Conservation (phyloP, 495 filamentous ascomycete species). For the Tuber umbilicatum region DNA sequence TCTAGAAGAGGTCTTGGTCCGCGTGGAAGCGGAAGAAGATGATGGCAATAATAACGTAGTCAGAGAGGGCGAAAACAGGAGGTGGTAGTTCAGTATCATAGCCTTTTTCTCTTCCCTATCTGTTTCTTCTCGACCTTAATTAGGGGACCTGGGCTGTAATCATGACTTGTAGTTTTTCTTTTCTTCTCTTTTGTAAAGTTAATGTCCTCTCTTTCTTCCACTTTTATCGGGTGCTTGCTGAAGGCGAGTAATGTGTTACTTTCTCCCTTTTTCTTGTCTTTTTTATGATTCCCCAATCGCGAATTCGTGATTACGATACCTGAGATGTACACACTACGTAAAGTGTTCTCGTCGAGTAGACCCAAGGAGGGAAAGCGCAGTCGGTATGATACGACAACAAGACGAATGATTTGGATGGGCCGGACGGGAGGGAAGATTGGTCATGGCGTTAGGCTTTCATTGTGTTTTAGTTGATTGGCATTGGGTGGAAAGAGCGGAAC, state of each 20-base stretch:
- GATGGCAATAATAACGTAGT: slow-evolving; percentile 44
- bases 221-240: background rate
- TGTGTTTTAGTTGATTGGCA: background rate
- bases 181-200: slow-evolving; percentile 3
- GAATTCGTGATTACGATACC: background rate
- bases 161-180: background rate
- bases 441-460: slow-evolving; percentile 1
- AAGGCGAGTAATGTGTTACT: background rate
- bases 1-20: slow-evolving; percentile 87
- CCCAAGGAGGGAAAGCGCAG: background rate
- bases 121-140: background rate
- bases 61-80: slow-evolving; percentile 27
- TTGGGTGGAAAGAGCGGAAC: background rate
- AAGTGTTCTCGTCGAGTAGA: background rate
- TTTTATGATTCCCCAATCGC: background rate
- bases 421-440: background rate
- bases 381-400: background rate
- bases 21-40: slow-evolving; percentile 78
- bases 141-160: background rate
- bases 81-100: slow-evolving; percentile 15
- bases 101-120: background rate
- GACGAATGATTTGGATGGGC: background rate
- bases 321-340: background rate
- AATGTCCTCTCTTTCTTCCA: background rate
- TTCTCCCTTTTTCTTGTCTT: background rate